phyloP scores from a whole-genome alignment of 1,139 yeast genomes.

The Saccharomyces hybrid region DNA sequence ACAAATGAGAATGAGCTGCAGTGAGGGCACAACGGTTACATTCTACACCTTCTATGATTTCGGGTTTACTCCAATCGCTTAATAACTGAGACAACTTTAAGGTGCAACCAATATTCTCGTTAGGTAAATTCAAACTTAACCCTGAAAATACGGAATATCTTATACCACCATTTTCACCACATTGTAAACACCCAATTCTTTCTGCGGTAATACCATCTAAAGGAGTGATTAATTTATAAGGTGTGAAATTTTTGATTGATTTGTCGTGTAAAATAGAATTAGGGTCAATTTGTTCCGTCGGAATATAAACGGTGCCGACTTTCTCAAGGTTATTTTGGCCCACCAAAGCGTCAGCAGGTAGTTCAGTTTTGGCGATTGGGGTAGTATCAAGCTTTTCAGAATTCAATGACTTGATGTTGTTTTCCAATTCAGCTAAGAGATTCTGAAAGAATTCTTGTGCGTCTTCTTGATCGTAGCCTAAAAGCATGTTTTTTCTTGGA shows the following conservation, averaged over 20 bases:
- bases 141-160: conserved; percentile 78
- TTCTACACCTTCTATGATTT: conserved; percentile 83
- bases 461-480: conserved; percentile 86
- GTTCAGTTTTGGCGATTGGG: conserved; percentile 25
- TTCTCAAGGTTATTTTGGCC: conserved; percentile 49
- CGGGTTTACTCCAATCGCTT: conserved; percentile 69
- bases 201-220: conserved; percentile 84
- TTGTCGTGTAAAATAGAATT: conserved; percentile 34
- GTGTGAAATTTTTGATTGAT: conserved; percentile 37
- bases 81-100: conserved; percentile 51
- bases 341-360: conserved; percentile 31
- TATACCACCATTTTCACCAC: conserved; percentile 92
- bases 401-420: conserved; percentile 38
- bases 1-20: conserved; percentile 50
- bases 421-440: conserved; percentile 63
- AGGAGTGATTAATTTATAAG: conserved; percentile 65
- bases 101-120: conserved; percentile 36
- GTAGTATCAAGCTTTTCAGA: conserved; percentile 14
- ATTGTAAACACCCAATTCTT: conserved; percentile 76
- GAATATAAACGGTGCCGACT: conserved; percentile 58
- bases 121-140: conserved; percentile 61
- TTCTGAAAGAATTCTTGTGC: conserved; percentile 91
- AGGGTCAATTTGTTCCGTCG: conserved; percentile 68
- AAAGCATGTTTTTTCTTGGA: conserved; percentile 65
- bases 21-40: conserved; percentile 82